Percentiles rank a stretch among this genome's conserved stretches.
Evolutionary conservation across 306 rosid species (phyloP).

Genomic region (Cicer arietinum): DNA sequence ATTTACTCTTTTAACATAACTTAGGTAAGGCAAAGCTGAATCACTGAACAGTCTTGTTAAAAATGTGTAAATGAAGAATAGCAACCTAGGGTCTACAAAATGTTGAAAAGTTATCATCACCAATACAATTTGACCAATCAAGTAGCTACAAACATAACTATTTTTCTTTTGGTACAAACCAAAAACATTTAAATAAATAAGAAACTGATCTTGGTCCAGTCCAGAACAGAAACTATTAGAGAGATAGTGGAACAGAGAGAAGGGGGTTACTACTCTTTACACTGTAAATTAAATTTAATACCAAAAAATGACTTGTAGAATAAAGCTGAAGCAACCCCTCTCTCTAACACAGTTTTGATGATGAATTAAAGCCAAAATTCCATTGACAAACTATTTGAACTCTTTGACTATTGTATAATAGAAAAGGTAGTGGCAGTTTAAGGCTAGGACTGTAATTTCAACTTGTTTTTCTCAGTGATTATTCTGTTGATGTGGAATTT

Average conservation of each 20-base stretch:
- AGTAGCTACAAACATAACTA: background rate
- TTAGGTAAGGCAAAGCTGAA: background rate
- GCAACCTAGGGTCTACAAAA: background rate
- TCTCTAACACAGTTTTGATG: conserved; percentile 37
- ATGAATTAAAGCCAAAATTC: conserved; percentile 45
- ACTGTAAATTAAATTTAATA: conserved; percentile 35
- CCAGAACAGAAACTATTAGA: background rate
- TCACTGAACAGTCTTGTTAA: background rate
- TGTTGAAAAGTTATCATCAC: background rate
- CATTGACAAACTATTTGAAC: conserved; percentile 41
- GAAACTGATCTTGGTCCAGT: no score
- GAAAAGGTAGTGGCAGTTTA: conserved; percentile 25
- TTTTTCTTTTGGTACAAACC: conserved; percentile 4
- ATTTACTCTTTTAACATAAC: background rate
- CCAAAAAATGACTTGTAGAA: conserved; percentile 43
- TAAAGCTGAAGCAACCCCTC: conserved; percentile 45
- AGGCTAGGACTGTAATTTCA: conserved; percentile 11
- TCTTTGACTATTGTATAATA: conserved; percentile 33
- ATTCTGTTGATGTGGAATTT: conserved; percentile 67
- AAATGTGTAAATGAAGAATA: conserved; percentile 1
- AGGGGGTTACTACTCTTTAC: conserved; percentile 11
- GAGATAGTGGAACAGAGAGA: background rate
- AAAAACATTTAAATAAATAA: conserved; percentile 9
- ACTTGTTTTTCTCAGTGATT: conserved; percentile 34
- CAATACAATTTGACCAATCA: background rate